Evolutionary conservation across 2,329 filamentous ascomycete genomes (phyloP), one percentile per base, ranked within the genome.

Genomic region (Penicillium brevicompactum): DNA sequence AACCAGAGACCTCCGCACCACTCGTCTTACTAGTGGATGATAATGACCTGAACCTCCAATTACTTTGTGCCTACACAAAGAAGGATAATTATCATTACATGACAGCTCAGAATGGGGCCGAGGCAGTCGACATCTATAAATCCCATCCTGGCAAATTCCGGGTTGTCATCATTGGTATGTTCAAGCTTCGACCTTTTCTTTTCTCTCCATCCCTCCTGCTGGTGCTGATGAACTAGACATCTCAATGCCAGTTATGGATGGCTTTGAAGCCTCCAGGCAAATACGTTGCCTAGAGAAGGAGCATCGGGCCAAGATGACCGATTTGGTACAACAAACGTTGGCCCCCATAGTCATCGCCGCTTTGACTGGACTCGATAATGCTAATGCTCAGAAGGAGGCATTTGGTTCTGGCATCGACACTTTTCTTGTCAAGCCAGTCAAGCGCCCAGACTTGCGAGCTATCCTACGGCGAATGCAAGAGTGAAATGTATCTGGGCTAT

Each of bases 231-330:
- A 9, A 37, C 58, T 55, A 72, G 71, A 73, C 50, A 67, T 74
- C 30, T 70, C 68, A 30, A 74, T 74, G 71, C 71, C 70, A 1
- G 63, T 74, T 14, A 74, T 74, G 70, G 62, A 74, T 52, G 70
- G 71, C 21, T 60, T 73, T 9, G 63, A 67, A 38, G 63, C 70
- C 1, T 68, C 68, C 6, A 63, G 60, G 18, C 54, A 65, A 43
- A 73, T 74, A 27, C 63, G 71, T 3, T 52, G 53, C 5, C 61
- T 65, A 11, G 70, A 72, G 45, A 52, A 53, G 16, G 46, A 64
- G 32, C 24, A 52, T 8, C 50, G 58, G 13, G 53, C 41, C 8
- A 24, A 24, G 30, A 11, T 50, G 31, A 48, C 42, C 9, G 57
- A 51, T 37, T 45, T 46, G 1, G 37, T 24, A 2, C 45, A 42